These are phyloP conservation scores for Gossypium stocksii DNA, from an alignment of 345 rosid genomes.

Conservation along the genomic window DNA sequence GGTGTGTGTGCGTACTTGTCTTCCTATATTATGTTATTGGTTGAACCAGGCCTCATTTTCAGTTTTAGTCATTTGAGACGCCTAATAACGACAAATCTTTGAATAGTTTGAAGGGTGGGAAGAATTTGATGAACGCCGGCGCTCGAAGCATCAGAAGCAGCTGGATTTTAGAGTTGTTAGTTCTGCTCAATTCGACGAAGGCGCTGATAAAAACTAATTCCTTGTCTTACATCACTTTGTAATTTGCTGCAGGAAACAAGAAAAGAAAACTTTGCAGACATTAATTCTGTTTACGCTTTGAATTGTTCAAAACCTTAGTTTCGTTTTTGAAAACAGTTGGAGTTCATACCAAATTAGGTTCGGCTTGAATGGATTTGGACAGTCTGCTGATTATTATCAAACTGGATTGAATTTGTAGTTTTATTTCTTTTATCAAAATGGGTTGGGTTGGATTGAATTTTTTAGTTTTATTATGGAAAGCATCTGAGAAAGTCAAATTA, in stretches of 20 bases:
- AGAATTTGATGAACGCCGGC: conserved; percentile 64
- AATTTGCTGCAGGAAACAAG: neutral
- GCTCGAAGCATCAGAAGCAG: conserved; percentile 82
- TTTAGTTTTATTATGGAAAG: too few relatives aligned
- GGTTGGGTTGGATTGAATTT: too few relatives aligned
- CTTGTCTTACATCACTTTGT: neutral
- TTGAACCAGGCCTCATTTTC: neutral
- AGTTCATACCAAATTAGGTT: too few relatives aligned
- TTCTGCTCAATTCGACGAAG: conserved; percentile 79
- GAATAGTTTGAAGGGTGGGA: conserved; percentile 77
- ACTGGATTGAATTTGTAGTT: too few relatives aligned
- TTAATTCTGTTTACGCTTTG: neutral
- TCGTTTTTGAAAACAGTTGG: neutral
- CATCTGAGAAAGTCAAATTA: too few relatives aligned
- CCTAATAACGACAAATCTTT: neutral
- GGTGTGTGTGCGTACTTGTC: conserved; percentile 34
- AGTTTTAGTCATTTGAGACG: neutral
- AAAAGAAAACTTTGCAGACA: neutral
- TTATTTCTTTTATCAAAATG: too few relatives aligned
- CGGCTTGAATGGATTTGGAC: too few relatives aligned
- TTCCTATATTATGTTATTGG: neutral
- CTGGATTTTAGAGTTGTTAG: conserved; percentile 68
- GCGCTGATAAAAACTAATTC: conserved; percentile 77
- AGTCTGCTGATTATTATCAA: too few relatives aligned
- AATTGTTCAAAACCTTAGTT: neutral